Conservation (phyloP, 2,329 filamentous ascomycete genomes). For the Monosporascus cannonballus region DNA sequence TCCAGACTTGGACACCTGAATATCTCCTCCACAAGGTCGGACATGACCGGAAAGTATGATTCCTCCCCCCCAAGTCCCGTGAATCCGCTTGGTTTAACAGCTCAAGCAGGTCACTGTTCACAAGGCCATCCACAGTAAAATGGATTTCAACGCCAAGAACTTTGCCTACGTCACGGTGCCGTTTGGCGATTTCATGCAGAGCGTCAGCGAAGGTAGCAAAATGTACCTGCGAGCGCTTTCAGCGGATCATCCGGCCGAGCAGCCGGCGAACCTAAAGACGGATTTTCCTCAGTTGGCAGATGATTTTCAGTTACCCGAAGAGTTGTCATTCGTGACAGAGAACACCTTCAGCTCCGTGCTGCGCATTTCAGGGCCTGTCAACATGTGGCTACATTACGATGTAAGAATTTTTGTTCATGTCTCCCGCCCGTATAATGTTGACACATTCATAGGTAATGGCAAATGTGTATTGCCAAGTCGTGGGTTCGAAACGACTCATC, state of each 20-base stretch:
- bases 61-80: not conserved
- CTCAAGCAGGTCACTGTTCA: slow-evolving; percentile 62
- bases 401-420: slow-evolving; percentile 33
- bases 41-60: slow-evolving; percentile 49
- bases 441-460: slow-evolving; percentile 61
- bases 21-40: slow-evolving; percentile 63
- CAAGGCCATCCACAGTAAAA: slow-evolving; percentile 55
- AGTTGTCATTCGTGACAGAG: slow-evolving; percentile 52
- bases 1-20: slow-evolving; percentile 58
- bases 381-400: slow-evolving; percentile 90
- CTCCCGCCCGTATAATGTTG: not conserved
- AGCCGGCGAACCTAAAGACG: slow-evolving; percentile 59
- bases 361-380: slow-evolving; percentile 71
- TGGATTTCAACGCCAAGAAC: slow-evolving; percentile 82
- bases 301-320: slow-evolving; percentile 64
- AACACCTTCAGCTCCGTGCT: slow-evolving; percentile 72
- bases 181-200: slow-evolving; percentile 61
- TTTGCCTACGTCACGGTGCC: slow-evolving; percentile 66
- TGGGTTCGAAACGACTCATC: slow-evolving; percentile 65
- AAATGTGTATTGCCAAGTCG: slow-evolving; percentile 77
- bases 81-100: not conserved
- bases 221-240: slow-evolving; percentile 79
- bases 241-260: slow-evolving; percentile 57
- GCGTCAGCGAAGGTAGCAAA: slow-evolving; percentile 51
- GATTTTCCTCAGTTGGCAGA: slow-evolving; percentile 66